Evolutionary conservation across 192 early-diverging fungal species (phyloP).

Genomic region (Pecoramyces ruminantium): DNA sequence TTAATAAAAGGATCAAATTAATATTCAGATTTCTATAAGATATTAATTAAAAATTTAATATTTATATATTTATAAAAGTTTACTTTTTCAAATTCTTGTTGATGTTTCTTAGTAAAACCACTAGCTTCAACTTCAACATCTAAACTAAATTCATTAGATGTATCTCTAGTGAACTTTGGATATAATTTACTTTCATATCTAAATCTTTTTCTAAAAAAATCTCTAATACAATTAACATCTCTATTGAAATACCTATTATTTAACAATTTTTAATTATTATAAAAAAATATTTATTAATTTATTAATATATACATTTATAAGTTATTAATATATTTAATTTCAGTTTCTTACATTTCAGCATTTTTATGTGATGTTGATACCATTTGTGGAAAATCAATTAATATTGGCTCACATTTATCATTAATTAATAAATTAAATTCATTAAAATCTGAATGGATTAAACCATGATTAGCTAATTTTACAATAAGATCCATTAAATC

Average conservation of each 20-base stretch:
- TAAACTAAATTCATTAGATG: constrained; percentile 68
- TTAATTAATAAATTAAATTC: constrained; percentile 95
- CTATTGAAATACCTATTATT: constrained; percentile 87
- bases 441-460: constrained; percentile 99
- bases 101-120: constrained; percentile 84
- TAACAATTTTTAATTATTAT: too few species aligned
- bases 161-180: constrained; percentile 71
- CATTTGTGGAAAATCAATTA: constrained; percentile 99
- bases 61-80: too few species aligned
- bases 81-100: constrained; percentile 69
- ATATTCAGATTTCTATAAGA: too few species aligned
- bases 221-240: constrained; percentile 94
- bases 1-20: too few species aligned
- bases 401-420: constrained; percentile 58
- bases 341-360: constrained; percentile 52
- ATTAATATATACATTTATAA: too few species aligned
- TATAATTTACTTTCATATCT: constrained; percentile 81
- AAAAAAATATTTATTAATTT: too few species aligned
- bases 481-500: constrained; percentile 92
- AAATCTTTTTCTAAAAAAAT: constrained; percentile 78
- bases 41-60: too few species aligned
- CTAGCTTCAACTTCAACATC: constrained; percentile 94
- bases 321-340: background rate
- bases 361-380: constrained; percentile 91
- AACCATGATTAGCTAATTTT: constrained; percentile 76